Conservation (phyloP, 1,284 basidiomycete genomes). For the Naganishia liquefaciens region DNA sequence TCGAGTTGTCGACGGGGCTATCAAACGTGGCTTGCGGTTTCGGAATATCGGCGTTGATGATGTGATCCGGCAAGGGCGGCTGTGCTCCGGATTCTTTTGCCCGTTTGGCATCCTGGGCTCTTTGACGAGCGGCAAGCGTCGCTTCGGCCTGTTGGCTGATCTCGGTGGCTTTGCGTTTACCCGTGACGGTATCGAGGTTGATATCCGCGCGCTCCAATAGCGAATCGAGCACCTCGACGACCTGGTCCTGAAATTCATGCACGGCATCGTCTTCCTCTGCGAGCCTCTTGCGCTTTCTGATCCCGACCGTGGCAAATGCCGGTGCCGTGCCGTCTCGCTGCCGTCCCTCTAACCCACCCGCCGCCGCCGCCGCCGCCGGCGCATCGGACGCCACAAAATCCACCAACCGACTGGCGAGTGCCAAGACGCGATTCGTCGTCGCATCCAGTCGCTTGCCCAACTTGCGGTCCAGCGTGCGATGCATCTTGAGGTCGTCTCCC, state of each 20-base stretch:
- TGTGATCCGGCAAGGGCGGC: conserved; percentile 45
- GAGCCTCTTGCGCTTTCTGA: conserved; percentile 60
- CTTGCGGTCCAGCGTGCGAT: conserved; percentile 74
- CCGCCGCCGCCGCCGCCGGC: background rate
- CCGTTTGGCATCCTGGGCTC: conserved; percentile 31
- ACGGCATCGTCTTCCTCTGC: conserved; percentile 73
- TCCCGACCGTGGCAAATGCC: conserved; percentile 47
- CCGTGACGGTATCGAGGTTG: conserved; percentile 74
- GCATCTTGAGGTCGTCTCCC: conserved; percentile 70
- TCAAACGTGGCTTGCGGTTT: conserved; percentile 80
- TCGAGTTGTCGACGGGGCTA: conserved; percentile 61
- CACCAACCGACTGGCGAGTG: conserved; percentile 30
- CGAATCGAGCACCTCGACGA: conserved; percentile 80
- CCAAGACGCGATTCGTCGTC: conserved; percentile 41
- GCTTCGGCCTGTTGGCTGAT: conserved; percentile 44
- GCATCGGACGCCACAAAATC: conserved; percentile 26
- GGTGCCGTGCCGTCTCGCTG: conserved; percentile 4
- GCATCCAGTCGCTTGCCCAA: conserved; percentile 59
- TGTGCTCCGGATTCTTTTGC: conserved; percentile 2
- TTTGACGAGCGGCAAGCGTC: conserved; percentile 41
- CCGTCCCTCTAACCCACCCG: background rate
- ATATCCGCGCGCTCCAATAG: conserved; percentile 85
- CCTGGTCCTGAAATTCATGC: conserved; percentile 70
- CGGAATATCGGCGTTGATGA: conserved; percentile 69
- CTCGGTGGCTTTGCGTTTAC: conserved; percentile 64